Conservation (phyloP, 768 basidiomycete species). For the Daedaleopsis nitida region DNA sequence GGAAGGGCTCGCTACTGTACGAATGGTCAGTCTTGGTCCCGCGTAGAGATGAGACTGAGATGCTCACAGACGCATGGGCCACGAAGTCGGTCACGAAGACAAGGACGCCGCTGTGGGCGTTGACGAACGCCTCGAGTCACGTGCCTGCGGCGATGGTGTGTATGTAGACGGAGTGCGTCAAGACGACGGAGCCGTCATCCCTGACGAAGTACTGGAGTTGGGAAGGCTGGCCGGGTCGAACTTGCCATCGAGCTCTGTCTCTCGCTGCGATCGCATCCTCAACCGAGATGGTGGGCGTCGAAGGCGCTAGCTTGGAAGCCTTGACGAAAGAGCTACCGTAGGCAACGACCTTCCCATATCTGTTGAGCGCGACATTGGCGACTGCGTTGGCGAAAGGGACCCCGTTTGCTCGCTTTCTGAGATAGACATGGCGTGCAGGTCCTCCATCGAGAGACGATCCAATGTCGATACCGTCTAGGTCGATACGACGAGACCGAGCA, state of each 20-base stretch:
- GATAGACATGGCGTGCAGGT: background rate
- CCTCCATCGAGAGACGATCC: too few relatives aligned
- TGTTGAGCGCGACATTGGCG: slow-evolving; percentile 46
- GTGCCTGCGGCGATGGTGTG: slow-evolving; percentile 42
- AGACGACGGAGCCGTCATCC: slow-evolving; percentile 39
- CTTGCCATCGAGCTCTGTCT: slow-evolving; percentile 40
- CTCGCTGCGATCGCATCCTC: slow-evolving; percentile 39
- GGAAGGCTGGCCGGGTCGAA: slow-evolving; percentile 41
- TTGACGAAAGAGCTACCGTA: slow-evolving; percentile 52
- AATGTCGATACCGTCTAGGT: too few relatives aligned
- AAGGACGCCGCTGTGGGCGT: slow-evolving; percentile 53
- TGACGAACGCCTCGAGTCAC: slow-evolving; percentile 61
- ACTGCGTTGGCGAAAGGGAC: slow-evolving; percentile 41
- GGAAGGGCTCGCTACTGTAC: slow-evolving; percentile 50
- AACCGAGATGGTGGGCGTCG: slow-evolving; percentile 28
- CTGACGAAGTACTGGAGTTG: slow-evolving; percentile 43
- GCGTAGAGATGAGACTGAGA: background rate
- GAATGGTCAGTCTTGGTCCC: too few relatives aligned
- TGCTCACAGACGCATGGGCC: slow-evolving; percentile 42
- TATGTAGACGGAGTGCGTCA: slow-evolving; percentile 45
- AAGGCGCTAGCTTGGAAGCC: slow-evolving; percentile 34
- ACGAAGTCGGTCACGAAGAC: slow-evolving; percentile 56
- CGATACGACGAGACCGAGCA: too few relatives aligned
- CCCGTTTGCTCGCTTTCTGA: slow-evolving; percentile 37
- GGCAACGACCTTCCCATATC: slow-evolving; percentile 42